Evolutionary conservation across 1,284 basidiomycete genomes (phyloP), one percentile per base, ranked within the genome.

Genomic region (Cryptococcus sp.): DNA sequence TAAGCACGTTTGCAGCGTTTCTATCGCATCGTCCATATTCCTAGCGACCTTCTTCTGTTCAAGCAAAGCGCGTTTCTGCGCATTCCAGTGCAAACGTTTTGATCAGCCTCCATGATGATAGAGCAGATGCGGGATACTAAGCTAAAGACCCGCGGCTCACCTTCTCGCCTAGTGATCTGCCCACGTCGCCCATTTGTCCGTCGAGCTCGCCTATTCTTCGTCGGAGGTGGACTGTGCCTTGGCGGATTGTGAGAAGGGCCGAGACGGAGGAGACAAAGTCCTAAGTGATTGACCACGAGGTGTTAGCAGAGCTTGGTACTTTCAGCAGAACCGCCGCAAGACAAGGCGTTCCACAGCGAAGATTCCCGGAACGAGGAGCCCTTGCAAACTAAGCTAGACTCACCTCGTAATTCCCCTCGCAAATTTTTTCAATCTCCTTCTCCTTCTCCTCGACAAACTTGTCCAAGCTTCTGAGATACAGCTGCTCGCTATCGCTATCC

Each of bases 201-300:
- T 85, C 83, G 8, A 85, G 75, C 65, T 83, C 81, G n/a, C 80
- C 81, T 55, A 84, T 82, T 22, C 82, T 76, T 46, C 83, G 77
- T 50, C 81, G 78, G 15, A 85, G 70, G 46, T 81, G 79, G 1
- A 81, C 80, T 1, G 83, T 84, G 0, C 83, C 83, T 52, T 83
- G 92, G 69, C 97, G 89, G 73, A 99, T 93, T 49, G 89, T 91
- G 76, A 98, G 88, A 54, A 99, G 82, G 4, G 93, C 97, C 37
- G 93, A 93, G 10, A 98, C 93, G 8, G 94, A 96, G 22, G 88
- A 87, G 23, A 97, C 93, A 74, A 99, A 99, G 76, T 99, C 96
- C 80, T 82, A 58, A n/a, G 41, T 44, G 15, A 43, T 13, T 43
- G 5, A 43, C 5, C 40, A n/a, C 13, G 40, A 17, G 4, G 6